Base-by-base conservation (phyloP, 345 rosid species). In the Microcos paniculata region DNA sequence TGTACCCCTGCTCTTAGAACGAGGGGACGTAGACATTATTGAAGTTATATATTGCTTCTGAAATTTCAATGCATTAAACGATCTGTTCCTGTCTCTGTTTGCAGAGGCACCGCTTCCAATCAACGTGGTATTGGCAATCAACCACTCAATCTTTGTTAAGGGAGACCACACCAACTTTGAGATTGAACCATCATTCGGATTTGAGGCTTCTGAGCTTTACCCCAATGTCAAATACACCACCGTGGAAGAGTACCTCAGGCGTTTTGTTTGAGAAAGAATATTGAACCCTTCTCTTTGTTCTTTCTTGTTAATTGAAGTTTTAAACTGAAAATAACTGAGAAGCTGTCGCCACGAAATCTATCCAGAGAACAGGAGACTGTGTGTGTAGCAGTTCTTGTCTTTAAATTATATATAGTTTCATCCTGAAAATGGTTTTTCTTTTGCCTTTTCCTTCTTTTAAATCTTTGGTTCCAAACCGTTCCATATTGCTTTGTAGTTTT, bases 131-230 rank as follows among this genome's bases (percentile, higher is more conserved):
- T 21, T 89, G 48, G 70, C 92, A 40, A 79, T 93, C 63, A 83
- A 77, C 57, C 94, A 91, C 73, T 83, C 95, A 0, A 77, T 87
- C 6, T 87, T 89, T 67, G 94, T 93, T 76, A 93, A 86, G 52
- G 98, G 97, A 53, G 92, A 87, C 69, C 90, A 87, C 3, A 89
- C 95, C 70, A 85, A 85, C 82, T 89, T 91, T 4, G 82, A 82
- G 80, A 87, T 91, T 42, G 94, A 93, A 53, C 83, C 91, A 49
- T 88, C 92, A 0, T 90, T 89, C 3, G 97, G 95, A 8, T 80
- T 83, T 8, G 97, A 93, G 80, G 97, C 98, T 48, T 88, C 97
- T 23, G 84, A 89, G 89, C 90, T 91, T 30, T 91, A 87, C 81
- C 95, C 93, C 16, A 90, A 93, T 71, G 88, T 93, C 70, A 87